Evolutionary conservation across 768 basidiomycete species (phyloP), one percentile per base, ranked within the genome.

Genomic region (Daedaleopsis sinensis): DNA sequence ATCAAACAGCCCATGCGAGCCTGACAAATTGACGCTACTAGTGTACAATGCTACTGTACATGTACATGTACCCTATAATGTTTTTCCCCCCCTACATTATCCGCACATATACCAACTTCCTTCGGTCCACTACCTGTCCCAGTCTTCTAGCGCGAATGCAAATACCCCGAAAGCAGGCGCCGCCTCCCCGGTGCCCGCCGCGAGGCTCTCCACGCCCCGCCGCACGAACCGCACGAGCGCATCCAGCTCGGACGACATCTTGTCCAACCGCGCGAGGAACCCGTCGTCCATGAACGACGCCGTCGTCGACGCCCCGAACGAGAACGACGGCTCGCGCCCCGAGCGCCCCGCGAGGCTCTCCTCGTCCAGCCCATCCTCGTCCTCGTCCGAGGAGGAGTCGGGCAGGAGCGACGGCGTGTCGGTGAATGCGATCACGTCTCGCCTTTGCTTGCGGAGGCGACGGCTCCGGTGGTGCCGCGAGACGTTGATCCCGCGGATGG

Each of bases 91-190:
- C 27, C 7, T 3, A 32, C 7, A 32, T 3, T 32, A 32, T n/a
- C n/a, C n/a, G 27, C 27, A 32, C 27, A 32, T 8, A 38, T 15
- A 38, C n/a, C 23, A 8, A n/a, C 4, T 16, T 8, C 5, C n/a
- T 18, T 21, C 52, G 9, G 21, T 13, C 21, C 13, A 44, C 61
- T 70, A 77, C 61, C 67, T 63, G 72, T 91, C 90, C 90, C 91
- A 93, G 69, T 91, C 91, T 55, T 93, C 89, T 60, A 94, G 75
- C 44, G 83, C 78, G 71, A 94, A 93, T 11, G 90, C 88, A 53
- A 93, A 76, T 36, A 90, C 80, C 1, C 84, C 87, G 69, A 91
- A 93, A 1, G 86, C 78, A 32, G 85, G 72, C 13, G 87, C 84
- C 27, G 80, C 83, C 54, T 87, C 86, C 18, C 80, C 79, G n/a